Conservation (phyloP, 768 basidiomycete species). For the Boletus bicolor region DNA sequence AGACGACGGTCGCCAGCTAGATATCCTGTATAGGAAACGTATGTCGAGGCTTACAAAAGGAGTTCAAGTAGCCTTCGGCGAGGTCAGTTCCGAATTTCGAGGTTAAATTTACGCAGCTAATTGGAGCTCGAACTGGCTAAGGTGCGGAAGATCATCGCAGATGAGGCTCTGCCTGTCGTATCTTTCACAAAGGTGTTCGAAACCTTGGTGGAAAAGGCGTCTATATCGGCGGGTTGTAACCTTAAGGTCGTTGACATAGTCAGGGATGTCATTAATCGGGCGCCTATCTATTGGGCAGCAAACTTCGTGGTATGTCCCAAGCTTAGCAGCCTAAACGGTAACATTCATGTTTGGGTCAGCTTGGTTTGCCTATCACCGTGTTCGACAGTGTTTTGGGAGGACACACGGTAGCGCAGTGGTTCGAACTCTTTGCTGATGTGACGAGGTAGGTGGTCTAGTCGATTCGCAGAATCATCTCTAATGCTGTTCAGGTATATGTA, state of each 20-base stretch:
- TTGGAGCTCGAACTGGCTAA: neutral
- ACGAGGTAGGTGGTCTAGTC: slow-evolving; percentile 24
- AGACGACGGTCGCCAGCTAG: neutral
- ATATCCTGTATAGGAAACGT: slow-evolving; percentile 14
- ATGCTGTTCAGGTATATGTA: slow-evolving; percentile 34
- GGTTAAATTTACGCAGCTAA: neutral
- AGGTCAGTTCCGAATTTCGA: slow-evolving; percentile 11
- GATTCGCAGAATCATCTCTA: neutral
- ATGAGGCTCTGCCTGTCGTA: slow-evolving; percentile 9
- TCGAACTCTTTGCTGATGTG: slow-evolving; percentile 48
- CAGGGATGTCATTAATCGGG: slow-evolving; percentile 59
- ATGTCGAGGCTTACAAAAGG: slow-evolving; percentile 17
- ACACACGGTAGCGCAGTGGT: slow-evolving; percentile 41
- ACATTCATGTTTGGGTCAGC: neutral
- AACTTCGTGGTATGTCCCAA: slow-evolving; percentile 47
- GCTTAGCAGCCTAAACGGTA: neutral
- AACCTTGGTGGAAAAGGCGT: slow-evolving; percentile 12
- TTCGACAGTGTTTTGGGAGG: slow-evolving; percentile 38
- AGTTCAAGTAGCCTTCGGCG: neutral
- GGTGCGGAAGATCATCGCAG: slow-evolving; percentile 13
- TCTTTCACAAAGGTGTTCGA: slow-evolving; percentile 12
- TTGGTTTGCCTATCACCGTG: slow-evolving; percentile 34
- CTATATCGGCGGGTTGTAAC: neutral
- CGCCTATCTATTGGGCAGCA: slow-evolving; percentile 62
- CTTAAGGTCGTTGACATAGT: slow-evolving; percentile 54